Percentiles rank a stretch among this genome's conserved stretches.
phyloP scores from a whole-genome alignment of 306 rosid species.

The Vigna reflexopilosa region DNA sequence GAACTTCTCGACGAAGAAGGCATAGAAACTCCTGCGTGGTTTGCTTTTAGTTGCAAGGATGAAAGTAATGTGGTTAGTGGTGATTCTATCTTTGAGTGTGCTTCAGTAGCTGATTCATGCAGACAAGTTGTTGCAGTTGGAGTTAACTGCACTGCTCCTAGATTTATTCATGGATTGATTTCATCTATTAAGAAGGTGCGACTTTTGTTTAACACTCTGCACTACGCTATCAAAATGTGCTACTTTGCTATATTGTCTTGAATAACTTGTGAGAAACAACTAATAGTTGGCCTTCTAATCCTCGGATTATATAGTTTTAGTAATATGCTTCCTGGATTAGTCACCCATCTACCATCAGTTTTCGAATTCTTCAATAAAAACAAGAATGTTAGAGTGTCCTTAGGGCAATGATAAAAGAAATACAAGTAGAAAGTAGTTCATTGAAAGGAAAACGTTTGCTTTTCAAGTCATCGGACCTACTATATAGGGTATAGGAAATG shows the following conservation, averaged over 20 bases:
- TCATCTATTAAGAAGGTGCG: conserved; percentile 64
- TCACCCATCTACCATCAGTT: not conserved
- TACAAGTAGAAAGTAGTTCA: not conserved
- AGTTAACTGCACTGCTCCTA: conserved; percentile 89
- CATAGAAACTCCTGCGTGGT: conserved; percentile 84
- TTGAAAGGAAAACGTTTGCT: not conserved
- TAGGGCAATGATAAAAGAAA: not conserved
- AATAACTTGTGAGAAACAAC: not conserved
- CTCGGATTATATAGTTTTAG: conserved; percentile 19
- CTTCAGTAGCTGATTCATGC: conserved; percentile 75
- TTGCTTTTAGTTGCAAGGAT: conserved; percentile 81
- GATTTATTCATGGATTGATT: conserved; percentile 76
- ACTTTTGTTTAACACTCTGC: conserved; percentile 16
- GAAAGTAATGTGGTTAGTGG: conserved; percentile 76
- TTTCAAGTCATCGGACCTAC: not conserved
- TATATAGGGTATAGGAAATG: not conserved
- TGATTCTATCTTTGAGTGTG: conserved; percentile 78
- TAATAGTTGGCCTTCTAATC: not conserved
- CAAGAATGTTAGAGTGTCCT: not conserved
- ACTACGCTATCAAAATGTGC: not conserved
- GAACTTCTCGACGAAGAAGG: conserved; percentile 82
- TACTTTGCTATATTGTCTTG: not conserved
- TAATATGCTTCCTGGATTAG: too few species aligned
- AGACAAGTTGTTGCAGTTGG: conserved; percentile 76
- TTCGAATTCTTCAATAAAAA: not conserved